Percentiles rank a stretch among this genome's conserved stretches.
These are phyloP conservation scores for Plantago major DNA, from an alignment of 257 asterid genomes.

Conservation along the genomic window DNA sequence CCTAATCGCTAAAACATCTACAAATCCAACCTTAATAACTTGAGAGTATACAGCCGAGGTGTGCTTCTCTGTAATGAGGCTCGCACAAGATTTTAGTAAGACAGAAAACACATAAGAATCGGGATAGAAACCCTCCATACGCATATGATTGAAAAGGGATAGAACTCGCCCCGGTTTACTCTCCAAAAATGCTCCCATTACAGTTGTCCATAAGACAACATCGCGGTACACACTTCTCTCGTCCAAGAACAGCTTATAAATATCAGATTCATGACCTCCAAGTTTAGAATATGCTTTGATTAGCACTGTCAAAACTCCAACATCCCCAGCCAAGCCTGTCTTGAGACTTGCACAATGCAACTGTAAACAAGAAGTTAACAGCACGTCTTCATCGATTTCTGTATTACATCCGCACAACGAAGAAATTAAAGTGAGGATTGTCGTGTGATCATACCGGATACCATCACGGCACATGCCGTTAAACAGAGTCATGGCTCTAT, in stretches of 20 bases:
- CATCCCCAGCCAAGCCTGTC: slow-evolving; percentile 42
- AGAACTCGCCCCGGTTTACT: slow-evolving; percentile 52
- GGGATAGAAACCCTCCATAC: slow-evolving; percentile 32
- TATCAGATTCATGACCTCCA: slow-evolving; percentile 42
- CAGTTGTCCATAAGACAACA: slow-evolving; percentile 72
- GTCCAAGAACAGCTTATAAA: slow-evolving; percentile 52
- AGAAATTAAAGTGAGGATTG: slow-evolving; percentile 55
- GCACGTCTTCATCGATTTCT: slow-evolving; percentile 21
- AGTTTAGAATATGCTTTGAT: slow-evolving; percentile 61
- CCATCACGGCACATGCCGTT: slow-evolving; percentile 46
- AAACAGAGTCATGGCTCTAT: slow-evolving; percentile 43
- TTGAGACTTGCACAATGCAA: slow-evolving; percentile 58
- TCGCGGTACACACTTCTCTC: slow-evolving; percentile 33
- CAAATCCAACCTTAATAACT: slow-evolving; percentile 48
- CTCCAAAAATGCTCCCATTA: slow-evolving; percentile 53
- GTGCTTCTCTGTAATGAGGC: slow-evolving; percentile 51
- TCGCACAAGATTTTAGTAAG: slow-evolving; percentile 73
- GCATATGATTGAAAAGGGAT: slow-evolving; percentile 51
- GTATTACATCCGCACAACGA: slow-evolving; percentile 31
- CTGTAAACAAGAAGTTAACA: slow-evolving; percentile 43
- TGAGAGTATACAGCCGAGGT: slow-evolving; percentile 57
- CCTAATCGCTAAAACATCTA: slow-evolving; percentile 36
- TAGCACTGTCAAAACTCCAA: slow-evolving; percentile 62
- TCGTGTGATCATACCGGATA: slow-evolving; percentile 48
- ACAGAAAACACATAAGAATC: slow-evolving; percentile 58